Evolutionary conservation across 768 basidiomycete genomes (phyloP).

Genomic region (Lactarius evosmus): DNA sequence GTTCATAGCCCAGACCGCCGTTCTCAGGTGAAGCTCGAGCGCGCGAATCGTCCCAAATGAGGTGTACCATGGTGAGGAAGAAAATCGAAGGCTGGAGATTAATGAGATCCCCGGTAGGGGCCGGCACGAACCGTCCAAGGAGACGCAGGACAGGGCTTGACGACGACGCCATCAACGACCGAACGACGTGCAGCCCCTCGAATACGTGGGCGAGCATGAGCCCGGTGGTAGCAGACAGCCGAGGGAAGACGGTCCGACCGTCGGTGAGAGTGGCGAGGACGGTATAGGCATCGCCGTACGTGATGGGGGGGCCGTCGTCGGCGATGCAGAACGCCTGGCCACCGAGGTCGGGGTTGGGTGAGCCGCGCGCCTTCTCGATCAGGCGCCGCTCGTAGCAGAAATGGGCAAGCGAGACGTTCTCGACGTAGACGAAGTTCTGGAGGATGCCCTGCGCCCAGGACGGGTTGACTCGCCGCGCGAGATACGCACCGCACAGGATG

Average conservation of each 20-base stretch:
- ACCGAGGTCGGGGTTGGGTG: conserved; percentile 58
- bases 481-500: conserved; percentile 60
- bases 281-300: conserved; percentile 61
- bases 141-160: conserved; percentile 32
- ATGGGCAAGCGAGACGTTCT: conserved; percentile 72
- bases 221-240: conserved; percentile 60
- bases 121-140: conserved; percentile 35
- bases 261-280: conserved; percentile 53
- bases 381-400: conserved; percentile 71
- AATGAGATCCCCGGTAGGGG: conserved; percentile 35
- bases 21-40: conserved; percentile 36
- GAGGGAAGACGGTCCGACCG: conserved; percentile 54
- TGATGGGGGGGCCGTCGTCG: conserved; percentile 61
- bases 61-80: conserved; percentile 37
- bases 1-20: conserved; percentile 41
- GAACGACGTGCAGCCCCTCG: conserved; percentile 47
- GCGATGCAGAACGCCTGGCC: conserved; percentile 66
- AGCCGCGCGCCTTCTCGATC: conserved; percentile 47
- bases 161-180: conserved; percentile 24
- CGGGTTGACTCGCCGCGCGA: conserved; percentile 56
- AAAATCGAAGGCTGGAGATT: conserved; percentile 42
- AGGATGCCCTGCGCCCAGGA: conserved; percentile 58
- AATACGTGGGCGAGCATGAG: conserved; percentile 58
- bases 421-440: conserved; percentile 69
- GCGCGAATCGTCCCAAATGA: conserved; percentile 41